Evolutionary conservation across 805 yeast species (phyloP), one percentile per base, ranked within the genome.

Genomic region (Suhomyces xylopsoci): DNA sequence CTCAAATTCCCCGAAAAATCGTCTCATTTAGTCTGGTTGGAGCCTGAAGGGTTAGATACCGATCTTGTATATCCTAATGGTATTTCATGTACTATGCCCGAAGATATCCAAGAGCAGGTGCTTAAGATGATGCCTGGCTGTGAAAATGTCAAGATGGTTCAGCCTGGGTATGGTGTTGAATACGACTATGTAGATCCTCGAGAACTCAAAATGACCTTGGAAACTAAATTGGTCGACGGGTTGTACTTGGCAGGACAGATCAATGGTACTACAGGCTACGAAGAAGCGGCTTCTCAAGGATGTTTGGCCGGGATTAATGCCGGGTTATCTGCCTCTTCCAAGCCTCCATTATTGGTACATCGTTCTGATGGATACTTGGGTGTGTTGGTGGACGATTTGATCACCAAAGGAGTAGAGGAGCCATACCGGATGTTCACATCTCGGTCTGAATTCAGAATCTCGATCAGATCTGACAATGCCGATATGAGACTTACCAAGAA

Each of bases 101-200:
- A 83, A 36, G 97, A 93, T 22, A 85, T 92, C 28, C 99, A 94
- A 69, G 79, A 78, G 20, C 76, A 81, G 57, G 80, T 92, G 78
- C 80, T 94, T 51, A 75, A 78, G 53, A 73, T 90, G 74, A 88
- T 94, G 55, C 88, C 90, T 3, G 99, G 99, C 0, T 80, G 96
- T 48, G 96, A 90, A 61, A 83, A 88, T 58, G 97, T 88, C 0
- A 75, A 71, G n/a, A 90, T 94, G 88, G 65, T 87, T 10, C 97
- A 92, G 64, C 97, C 97, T 0, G 99, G 97, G 0, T 94, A 94
- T 65, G 99, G 99, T n/a, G 99, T 94, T 2, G 99, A 94, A 68
- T 94, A 94, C 65, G 99, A 94, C 64, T 94, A 90, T 66, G 86
- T 94, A 26, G 97, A 94, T 63, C 99, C 99, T 2, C 79, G 96